Conservation (phyloP, 305 asterid species). For the Fraxinus dipetala region DNA sequence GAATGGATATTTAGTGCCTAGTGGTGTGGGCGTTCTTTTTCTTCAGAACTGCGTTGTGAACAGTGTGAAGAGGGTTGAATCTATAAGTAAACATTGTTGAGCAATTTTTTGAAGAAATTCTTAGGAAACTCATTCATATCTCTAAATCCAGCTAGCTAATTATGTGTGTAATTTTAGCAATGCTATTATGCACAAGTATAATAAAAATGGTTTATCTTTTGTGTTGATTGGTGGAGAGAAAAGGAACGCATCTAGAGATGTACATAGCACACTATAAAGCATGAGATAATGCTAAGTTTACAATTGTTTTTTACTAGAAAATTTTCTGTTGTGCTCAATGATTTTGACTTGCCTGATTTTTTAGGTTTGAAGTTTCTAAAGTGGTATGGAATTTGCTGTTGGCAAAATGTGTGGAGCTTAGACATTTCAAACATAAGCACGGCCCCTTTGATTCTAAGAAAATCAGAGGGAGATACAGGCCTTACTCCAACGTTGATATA, state of each 20-base stretch:
- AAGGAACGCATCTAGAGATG: neutral
- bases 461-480: constrained; percentile 78
- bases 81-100: neutral
- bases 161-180: neutral
- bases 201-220: neutral
- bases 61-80: neutral
- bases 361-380: constrained; percentile 73
- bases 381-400: constrained; percentile 61
- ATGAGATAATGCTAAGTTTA: neutral
- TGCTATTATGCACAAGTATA: neutral
- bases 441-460: constrained; percentile 59
- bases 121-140: neutral
- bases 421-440: constrained; percentile 51
- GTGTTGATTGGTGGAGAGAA: neutral
- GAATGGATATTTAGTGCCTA: neutral
- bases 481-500: constrained; percentile 86
- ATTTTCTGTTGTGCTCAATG: constrained; percentile 8
- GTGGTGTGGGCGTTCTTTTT: neutral
- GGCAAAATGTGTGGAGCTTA: constrained; percentile 68
- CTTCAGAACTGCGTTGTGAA: neutral
- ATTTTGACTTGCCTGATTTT: constrained; percentile 16
- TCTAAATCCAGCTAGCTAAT: neutral
- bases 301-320: neutral
- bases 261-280: neutral
- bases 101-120: constrained; percentile 7